phyloP scores from a whole-genome alignment of 192 early-diverging fungal species.

The Backusella tarrabulga region DNA sequence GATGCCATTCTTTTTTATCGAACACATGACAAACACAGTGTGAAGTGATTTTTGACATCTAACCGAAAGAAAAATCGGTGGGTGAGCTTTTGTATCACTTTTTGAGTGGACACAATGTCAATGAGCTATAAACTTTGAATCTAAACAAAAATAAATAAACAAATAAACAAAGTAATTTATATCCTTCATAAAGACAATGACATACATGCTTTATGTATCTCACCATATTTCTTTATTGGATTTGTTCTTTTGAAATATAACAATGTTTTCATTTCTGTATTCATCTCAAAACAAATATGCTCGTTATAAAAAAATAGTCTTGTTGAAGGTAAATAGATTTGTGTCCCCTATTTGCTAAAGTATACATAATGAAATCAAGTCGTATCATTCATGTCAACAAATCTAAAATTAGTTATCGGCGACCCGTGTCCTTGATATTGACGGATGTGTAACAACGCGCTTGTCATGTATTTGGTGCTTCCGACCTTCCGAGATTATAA shows the following conservation, averaged over 20 bases:
- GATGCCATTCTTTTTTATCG: neutral
- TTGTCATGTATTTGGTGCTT: conserved; percentile 3
- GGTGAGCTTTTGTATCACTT: neutral
- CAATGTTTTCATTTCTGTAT: neutral
- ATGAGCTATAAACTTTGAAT: neutral
- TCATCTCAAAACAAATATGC: neutral
- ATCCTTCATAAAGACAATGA: neutral
- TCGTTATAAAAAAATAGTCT: neutral
- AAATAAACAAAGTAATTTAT: neutral
- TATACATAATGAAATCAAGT: conserved; percentile 5
- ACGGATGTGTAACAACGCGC: conserved; percentile 1
- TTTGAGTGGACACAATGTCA: conserved; percentile 1
- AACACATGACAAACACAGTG: neutral
- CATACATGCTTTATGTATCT: neutral
- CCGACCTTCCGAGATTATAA: neutral
- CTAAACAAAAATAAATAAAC: neutral
- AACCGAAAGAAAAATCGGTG: neutral
- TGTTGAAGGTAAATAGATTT: neutral
- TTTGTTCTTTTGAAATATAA: neutral
- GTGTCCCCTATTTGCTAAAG: neutral
- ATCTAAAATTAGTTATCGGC: conserved; percentile 1
- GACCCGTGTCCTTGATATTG: conserved; percentile 3
- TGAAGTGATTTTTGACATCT: neutral
- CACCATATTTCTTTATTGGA: neutral
- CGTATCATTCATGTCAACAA: conserved; percentile 1